Conservation (phyloP, 2,329 filamentous ascomycete genomes). For the Ophiostoma tasmaniense region DNA sequence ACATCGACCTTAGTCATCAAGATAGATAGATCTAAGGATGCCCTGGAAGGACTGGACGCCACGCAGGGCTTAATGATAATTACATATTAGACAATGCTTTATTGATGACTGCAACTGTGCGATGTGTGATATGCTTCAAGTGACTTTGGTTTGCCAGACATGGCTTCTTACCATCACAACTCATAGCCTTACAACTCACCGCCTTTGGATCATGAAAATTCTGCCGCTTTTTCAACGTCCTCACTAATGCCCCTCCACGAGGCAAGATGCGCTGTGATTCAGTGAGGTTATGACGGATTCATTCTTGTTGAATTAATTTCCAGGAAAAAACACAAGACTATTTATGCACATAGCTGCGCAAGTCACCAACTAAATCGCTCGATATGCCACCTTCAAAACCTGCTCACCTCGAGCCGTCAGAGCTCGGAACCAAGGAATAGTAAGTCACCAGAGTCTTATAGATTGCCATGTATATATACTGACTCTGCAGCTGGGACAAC, state of each 20-base stretch:
- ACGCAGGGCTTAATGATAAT: not conserved
- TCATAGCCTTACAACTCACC: not conserved
- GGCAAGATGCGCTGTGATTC: not conserved
- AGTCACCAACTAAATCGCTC: not conserved
- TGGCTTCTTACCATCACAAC: not conserved
- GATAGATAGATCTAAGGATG: not conserved
- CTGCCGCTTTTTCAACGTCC: not conserved
- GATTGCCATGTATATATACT: too few species aligned
- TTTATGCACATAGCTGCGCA: not conserved
- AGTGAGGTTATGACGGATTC: not conserved
- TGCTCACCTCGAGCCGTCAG: slow-evolving; percentile 63
- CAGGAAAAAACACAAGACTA: not conserved
- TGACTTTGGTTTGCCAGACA: not conserved
- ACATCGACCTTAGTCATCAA: not conserved
- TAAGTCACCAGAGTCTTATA: slow-evolving; percentile 36
- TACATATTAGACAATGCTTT: not conserved
- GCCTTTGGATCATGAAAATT: not conserved
- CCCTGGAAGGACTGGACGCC: not conserved
- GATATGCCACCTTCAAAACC: slow-evolving; percentile 34
- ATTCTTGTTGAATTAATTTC: not conserved
- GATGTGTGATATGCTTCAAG: not conserved
- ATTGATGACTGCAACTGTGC: not conserved
- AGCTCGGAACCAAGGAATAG: slow-evolving; percentile 87
- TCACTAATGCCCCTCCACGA: not conserved
- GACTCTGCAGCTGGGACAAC: slow-evolving; percentile 56